These are phyloP conservation scores for Yamagishiella unicocca DNA, from an alignment of 139 green algal genomes.

Conservation along the genomic window DNA sequence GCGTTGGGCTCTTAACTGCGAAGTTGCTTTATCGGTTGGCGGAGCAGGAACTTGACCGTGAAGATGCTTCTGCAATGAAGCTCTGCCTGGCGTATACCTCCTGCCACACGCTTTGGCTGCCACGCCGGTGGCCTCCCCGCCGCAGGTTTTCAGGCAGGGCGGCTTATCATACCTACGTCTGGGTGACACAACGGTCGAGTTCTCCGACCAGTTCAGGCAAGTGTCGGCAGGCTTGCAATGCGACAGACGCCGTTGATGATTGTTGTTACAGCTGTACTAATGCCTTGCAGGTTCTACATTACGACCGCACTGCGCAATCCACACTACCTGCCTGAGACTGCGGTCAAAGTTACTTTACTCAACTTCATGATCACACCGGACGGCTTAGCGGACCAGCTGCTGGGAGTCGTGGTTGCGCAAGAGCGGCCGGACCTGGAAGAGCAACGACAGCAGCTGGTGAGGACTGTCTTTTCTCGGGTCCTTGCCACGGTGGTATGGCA, in stretches of 20 bases:
- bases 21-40: too few species aligned
- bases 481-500: too few species aligned
- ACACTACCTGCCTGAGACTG: conserved; percentile 78
- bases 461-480: too few species aligned
- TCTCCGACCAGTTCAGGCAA: conserved; percentile 73
- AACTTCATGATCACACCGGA: conserved; percentile 91
- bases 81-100: too few species aligned
- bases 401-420: conserved; percentile 80
- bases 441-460: conserved; percentile 78
- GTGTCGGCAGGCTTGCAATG: not conserved
- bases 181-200: conserved; percentile 82
- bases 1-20: too few species aligned
- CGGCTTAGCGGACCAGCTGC: conserved; percentile 83
- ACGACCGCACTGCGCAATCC: conserved; percentile 91
- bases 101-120: too few species aligned
- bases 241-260: not conserved
- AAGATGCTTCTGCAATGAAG: too few species aligned
- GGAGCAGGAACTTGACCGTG: too few species aligned
- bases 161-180: conserved; percentile 79
- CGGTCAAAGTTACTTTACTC: conserved; percentile 76
- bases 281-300: conserved; percentile 83
- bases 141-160: conserved; percentile 76
- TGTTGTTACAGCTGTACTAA: too few species aligned
- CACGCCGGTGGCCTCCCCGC: conserved; percentile 14
- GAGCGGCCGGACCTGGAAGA: conserved; percentile 86